Conservation (phyloP, 208 protist genomes). For the Naegleria gruberi region DNA sequence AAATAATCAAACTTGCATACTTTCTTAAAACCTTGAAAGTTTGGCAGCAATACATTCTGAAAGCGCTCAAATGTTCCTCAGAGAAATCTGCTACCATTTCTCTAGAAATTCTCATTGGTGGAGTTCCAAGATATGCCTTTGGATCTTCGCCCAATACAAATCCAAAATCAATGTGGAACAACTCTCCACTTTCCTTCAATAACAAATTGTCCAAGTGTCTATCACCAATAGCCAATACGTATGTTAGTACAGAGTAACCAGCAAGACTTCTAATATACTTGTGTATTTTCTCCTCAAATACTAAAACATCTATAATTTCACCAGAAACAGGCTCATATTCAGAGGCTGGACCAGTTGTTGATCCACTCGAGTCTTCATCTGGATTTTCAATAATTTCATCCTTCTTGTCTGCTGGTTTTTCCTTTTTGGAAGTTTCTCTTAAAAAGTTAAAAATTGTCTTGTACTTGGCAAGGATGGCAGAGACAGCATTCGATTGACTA, state of each 20-base stretch:
- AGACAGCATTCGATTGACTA: not conserved
- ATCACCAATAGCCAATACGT: slow-evolving; percentile 65
- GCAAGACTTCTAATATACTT: slow-evolving; percentile 60
- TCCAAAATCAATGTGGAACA: slow-evolving; percentile 59
- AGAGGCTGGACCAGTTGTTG: not conserved
- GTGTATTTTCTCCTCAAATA: slow-evolving; percentile 33
- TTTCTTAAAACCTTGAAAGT: slow-evolving; percentile 64
- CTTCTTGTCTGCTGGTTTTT: not conserved
- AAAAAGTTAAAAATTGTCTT: not conserved
- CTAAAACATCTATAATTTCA: not conserved
- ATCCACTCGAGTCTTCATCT: slow-evolving; percentile 29
- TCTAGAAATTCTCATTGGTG: slow-evolving; percentile 55
- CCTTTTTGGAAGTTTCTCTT: not conserved
- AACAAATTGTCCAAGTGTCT: slow-evolving; percentile 58
- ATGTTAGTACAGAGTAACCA: slow-evolving; percentile 67
- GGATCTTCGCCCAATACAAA: slow-evolving; percentile 68
- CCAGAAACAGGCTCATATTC: not conserved
- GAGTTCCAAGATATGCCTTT: slow-evolving; percentile 50
- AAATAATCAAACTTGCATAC: slow-evolving; percentile 57
- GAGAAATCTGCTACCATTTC: slow-evolving; percentile 22
- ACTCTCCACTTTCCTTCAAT: slow-evolving; percentile 24
- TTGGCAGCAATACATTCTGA: slow-evolving; percentile 44
- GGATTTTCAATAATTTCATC: not conserved
- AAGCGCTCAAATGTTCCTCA: not conserved
- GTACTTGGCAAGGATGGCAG: not conserved